Percentiles rank a stretch among this genome's conserved stretches.
These are phyloP conservation scores for Pythium phragmiticola DNA, from an alignment of 352 stramenopile species.

Conservation along the genomic window DNA sequence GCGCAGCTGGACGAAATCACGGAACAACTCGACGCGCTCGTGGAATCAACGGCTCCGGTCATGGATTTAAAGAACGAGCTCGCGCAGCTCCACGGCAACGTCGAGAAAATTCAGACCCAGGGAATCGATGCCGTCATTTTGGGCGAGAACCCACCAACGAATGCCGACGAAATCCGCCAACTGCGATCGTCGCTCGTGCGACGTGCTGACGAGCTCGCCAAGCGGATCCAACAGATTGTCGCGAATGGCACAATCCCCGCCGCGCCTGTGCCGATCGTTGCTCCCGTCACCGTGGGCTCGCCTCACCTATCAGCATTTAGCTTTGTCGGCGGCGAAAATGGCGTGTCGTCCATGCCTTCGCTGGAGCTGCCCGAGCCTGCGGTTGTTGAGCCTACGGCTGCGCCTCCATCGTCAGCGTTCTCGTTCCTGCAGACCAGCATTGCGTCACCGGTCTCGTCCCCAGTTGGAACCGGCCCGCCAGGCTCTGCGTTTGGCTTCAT, in stretches of 20 bases:
- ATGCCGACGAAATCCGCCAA: constrained; percentile 70
- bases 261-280: constrained; percentile 13
- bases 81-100: constrained; percentile 65
- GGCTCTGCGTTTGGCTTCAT: constrained; percentile 31
- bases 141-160: constrained; percentile 53
- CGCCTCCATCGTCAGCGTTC: constrained; percentile 14
- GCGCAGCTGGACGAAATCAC: constrained; percentile 50
- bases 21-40: constrained; percentile 47
- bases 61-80: constrained; percentile 60
- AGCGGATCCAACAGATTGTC: constrained; percentile 56
- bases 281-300: constrained; percentile 16
- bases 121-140: constrained; percentile 82
- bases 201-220: constrained; percentile 57
- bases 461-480: constrained; percentile 18
- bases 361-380: constrained; percentile 5
- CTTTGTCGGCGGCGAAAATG: constrained; percentile 38
- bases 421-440: constrained; percentile 27
- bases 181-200: constrained; percentile 68
- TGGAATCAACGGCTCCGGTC: constrained; percentile 35
- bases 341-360: constrained; percentile 10
- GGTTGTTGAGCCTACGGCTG: not conserved
- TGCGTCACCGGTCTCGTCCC: constrained; percentile 10
- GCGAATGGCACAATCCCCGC: constrained; percentile 7
- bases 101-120: constrained; percentile 81
- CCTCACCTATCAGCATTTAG: constrained; percentile 46